A percentile compares a stretch with the other conserved stretches of the same genome.
These are phyloP conservation scores for Mycena maculata DNA, from an alignment of 768 basidiomycete genomes.

Conservation along the genomic window DNA sequence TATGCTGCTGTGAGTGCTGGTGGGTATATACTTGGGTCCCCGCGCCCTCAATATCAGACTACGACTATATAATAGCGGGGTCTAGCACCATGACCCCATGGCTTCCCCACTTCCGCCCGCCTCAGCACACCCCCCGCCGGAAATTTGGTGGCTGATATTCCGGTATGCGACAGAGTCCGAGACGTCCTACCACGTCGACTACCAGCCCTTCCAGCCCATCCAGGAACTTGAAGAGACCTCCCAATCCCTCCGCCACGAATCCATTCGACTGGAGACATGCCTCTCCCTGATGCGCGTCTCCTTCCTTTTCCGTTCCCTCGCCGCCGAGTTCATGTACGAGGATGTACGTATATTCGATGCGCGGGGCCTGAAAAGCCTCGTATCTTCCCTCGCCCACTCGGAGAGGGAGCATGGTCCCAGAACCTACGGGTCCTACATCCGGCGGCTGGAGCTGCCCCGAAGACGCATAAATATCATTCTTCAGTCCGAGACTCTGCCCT, in stretches of 20 bases:
- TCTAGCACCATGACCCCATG: not conserved
- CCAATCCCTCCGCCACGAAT: not conserved
- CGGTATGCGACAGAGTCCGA: conserved; percentile 1
- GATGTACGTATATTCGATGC: conserved; percentile 23
- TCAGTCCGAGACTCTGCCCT: not conserved
- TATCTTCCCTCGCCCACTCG: conserved; percentile 15
- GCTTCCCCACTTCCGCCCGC: not conserved
- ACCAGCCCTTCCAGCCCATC: conserved; percentile 24
- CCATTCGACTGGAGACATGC: conserved; percentile 14
- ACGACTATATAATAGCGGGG: conserved; percentile 4
- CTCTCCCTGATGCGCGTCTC: conserved; percentile 19
- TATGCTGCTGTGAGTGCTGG: too few relatives aligned
- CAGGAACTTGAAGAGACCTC: conserved; percentile 24
- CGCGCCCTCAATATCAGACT: too few relatives aligned
- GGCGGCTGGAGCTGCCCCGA: conserved; percentile 23
- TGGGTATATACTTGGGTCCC: too few relatives aligned
- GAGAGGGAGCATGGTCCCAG: conserved; percentile 8
- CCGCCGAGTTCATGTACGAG: conserved; percentile 21
- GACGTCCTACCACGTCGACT: conserved; percentile 1
- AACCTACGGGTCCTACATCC: conserved; percentile 16
- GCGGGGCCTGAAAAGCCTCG: conserved; percentile 9
- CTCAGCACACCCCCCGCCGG: conserved; percentile 11
- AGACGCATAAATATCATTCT: conserved; percentile 1
- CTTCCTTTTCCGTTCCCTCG: conserved; percentile 7
- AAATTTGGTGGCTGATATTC: conserved; percentile 29